Base-by-base conservation (phyloP, 192 early-diverging fungal species). In the Phycomyces nitens region DNA sequence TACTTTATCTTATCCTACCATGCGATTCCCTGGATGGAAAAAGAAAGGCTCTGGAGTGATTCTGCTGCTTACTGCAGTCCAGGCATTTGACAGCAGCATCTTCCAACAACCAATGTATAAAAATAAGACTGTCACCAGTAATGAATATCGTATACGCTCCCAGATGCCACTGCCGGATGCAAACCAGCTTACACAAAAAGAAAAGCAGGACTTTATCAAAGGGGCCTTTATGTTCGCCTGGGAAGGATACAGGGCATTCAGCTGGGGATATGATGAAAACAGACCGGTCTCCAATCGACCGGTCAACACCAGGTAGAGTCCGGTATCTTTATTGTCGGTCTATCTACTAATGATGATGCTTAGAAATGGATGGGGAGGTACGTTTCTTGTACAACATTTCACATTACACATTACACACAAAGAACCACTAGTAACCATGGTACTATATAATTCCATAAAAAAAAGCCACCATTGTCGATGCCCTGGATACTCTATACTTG, bases 401-500 rank as follows among this genome's bases (percentile, higher is more conserved):
- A 24, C 15, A 40, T 44, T 12, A 9, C 5, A 20, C 27, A 29
- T 7, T 44, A 40, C 27, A 34, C 3, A 34, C 2, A 7, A 34
- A 34, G 7, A 34, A 34, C 7, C 3, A 2, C 29, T 34, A 34
- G 29, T 34, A 34, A 34, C 29, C 29, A 34, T 34, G 3, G 7
- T 34, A 34, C 29, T 29, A 40, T 59, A 29, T 23, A 5, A 58
- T 16, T 59, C 2, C 76, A 18, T 63, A 5, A 5, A 34, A 34
- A 34, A 34, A 34, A 51, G 83, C 83, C 8, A 93, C 93, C 1
- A 86, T 94, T 41, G 80, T 96, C 54, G 95, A 98, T 69, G 74
- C 89, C 1, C 75, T 98, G 24, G 95, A 98, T 66, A 95, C 94
- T 0, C 77, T 96, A 29, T 83, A 84, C 41, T 85, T 98, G 50